Conservation (phyloP, 2,329 filamentous ascomycete genomes). For the Zopfia rhizophila region DNA sequence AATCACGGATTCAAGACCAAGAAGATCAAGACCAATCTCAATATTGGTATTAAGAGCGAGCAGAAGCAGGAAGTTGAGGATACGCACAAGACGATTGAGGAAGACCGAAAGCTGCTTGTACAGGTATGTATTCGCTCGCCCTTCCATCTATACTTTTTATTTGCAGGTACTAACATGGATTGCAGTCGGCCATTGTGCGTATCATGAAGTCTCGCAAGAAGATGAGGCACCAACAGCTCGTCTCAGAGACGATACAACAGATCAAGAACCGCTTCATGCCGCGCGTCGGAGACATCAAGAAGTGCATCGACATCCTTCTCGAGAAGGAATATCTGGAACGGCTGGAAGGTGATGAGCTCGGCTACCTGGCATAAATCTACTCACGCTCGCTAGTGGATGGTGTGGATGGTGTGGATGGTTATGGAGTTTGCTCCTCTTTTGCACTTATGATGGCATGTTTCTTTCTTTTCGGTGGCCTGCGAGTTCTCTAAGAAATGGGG, state of each 20-base stretch:
- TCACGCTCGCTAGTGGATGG: too few species aligned
- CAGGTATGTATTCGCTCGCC: conserved; percentile 73
- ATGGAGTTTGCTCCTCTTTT: too few species aligned
- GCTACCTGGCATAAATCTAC: conserved; percentile 81
- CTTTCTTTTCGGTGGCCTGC: too few species aligned
- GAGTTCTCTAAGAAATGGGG: too few species aligned
- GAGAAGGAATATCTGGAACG: conserved; percentile 99
- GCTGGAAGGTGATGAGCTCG: conserved; percentile 91
- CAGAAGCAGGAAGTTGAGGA: conserved; percentile 96
- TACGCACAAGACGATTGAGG: conserved; percentile 99
- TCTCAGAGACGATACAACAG: conserved; percentile 94
- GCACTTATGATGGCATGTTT: too few species aligned
- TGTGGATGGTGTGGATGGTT: too few species aligned
- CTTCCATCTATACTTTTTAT: background rate
- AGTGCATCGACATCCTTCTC: conserved; percentile 97
- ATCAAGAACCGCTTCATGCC: conserved; percentile 93
- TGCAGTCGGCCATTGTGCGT: conserved; percentile 93
- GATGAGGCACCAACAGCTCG: conserved; percentile 96
- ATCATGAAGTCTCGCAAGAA: conserved; percentile 99
- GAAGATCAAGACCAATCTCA: conserved; percentile 97
- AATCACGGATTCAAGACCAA: conserved; percentile 99
- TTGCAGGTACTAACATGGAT: conserved; percentile 40
- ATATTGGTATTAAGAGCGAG: conserved; percentile 93
- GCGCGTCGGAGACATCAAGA: conserved; percentile 96
- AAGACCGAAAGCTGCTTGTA: conserved; percentile 94